These are phyloP conservation scores for Aciculosporium take DNA, from an alignment of 2,329 filamentous ascomycete genomes.

Conservation along the genomic window DNA sequence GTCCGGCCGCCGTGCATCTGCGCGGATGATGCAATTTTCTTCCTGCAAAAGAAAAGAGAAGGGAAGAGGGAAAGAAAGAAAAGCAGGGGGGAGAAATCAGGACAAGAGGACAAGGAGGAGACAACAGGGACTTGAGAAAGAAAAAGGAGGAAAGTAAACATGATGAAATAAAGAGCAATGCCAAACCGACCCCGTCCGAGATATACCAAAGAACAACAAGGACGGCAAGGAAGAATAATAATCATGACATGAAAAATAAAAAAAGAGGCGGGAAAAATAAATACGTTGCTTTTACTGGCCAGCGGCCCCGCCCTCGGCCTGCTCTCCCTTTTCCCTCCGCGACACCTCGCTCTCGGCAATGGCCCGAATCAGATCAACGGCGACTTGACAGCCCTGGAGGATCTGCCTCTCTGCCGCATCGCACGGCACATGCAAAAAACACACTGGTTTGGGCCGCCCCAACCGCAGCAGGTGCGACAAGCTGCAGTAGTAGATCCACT, in stretches of 20 bases:
- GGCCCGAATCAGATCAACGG: conserved; percentile 40
- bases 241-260: too few relatives aligned
- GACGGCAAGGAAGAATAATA: too few relatives aligned
- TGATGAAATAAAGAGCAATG: not conserved
- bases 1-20: too few relatives aligned
- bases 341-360: conserved; percentile 37
- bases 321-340: conserved; percentile 7
- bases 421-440: conserved; percentile 62
- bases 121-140: not conserved
- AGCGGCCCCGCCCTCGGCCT: too few relatives aligned
- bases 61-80: too few relatives aligned
- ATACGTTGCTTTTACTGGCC: too few relatives aligned
- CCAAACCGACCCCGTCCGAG: not conserved
- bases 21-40: too few relatives aligned
- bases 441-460: conserved; percentile 33
- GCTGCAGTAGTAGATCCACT: conserved; percentile 64
- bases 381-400: conserved; percentile 34
- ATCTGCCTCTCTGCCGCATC: conserved; percentile 36
- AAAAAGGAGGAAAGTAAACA: not conserved
- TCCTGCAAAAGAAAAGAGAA: too few relatives aligned
- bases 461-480: conserved; percentile 41
- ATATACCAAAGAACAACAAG: too few relatives aligned
- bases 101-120: not conserved
- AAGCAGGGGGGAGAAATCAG: too few relatives aligned
- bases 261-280: too few relatives aligned